A percentile compares a stretch with the other conserved stretches of the same genome.
phyloP scores from a whole-genome alignment of 805 yeast species.

The Starmerella potacharoeniae region DNA sequence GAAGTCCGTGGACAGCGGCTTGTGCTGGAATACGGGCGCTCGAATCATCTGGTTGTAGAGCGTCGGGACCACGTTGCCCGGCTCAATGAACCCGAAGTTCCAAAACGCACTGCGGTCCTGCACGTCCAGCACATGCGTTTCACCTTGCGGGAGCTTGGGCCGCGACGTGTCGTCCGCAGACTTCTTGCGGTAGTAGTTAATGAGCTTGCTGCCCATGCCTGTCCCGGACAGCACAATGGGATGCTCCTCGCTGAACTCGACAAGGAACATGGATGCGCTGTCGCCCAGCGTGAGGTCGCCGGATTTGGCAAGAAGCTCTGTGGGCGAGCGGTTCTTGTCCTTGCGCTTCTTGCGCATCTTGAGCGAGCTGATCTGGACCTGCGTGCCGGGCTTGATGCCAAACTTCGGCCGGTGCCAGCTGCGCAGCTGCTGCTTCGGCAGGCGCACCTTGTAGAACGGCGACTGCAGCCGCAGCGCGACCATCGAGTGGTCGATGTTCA shows the following conservation, averaged over 20 bases:
- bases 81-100: constrained; percentile 95
- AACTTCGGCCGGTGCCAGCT: constrained; percentile 73
- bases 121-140: constrained; percentile 89
- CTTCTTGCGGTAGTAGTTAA: constrained; percentile 83
- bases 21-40: constrained; percentile 89
- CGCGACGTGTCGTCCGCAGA: constrained; percentile 70
- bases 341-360: constrained; percentile 75
- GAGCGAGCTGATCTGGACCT: constrained; percentile 61
- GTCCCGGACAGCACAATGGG: constrained; percentile 75
- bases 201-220: constrained; percentile 92
- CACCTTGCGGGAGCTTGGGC: constrained; percentile 83
- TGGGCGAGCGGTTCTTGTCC: constrained; percentile 73
- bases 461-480: constrained; percentile 81
- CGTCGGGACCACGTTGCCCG: constrained; percentile 89
- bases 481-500: constrained; percentile 80
- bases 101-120: constrained; percentile 96
- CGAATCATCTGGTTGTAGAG: constrained; percentile 81
- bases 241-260: constrained; percentile 84
- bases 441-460: constrained; percentile 76
- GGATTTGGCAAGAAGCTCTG: constrained; percentile 59
- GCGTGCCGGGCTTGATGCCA: constrained; percentile 63
- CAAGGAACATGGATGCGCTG: constrained; percentile 57
- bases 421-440: constrained; percentile 57
- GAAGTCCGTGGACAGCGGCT: constrained; percentile 66
- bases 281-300: constrained; percentile 77